Evolutionary conservation across 1,139 yeast genomes (phyloP), one percentile per base, ranked within the genome.

Genomic region (Geotrichum citri-aurantii): DNA sequence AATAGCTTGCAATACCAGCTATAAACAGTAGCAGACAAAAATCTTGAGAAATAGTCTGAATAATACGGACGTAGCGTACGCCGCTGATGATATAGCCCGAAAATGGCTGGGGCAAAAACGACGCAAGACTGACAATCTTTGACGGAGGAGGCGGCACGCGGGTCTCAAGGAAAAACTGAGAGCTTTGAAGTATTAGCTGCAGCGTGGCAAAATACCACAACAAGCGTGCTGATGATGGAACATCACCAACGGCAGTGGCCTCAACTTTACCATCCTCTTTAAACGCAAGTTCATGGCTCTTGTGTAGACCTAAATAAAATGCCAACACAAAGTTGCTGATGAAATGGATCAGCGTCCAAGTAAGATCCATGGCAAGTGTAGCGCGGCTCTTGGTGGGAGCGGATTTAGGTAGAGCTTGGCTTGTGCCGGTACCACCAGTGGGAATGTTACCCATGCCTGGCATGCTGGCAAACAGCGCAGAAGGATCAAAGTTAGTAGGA

Each of bases 111-210:
- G 76, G 76, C 44, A 72, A 62, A 59, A 69, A 66, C 3, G 67
- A 64, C 3, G 69, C 71, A 42, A 68, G 44, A 7, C 64, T 62
- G 14, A 66, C 64, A 33, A 68, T 61, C 42, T 65, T 60, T 21
- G 71, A 63, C 24, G 65, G 65, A 40, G 67, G 61, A 11, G 70
- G 68, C 1, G 69, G 67, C 11, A 65, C 63, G 50, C 67, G 69
- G 48, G 65, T 65, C 49, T 75, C 77, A 14, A 70, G 52, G 17
- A 72, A 51, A 54, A 69, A 65, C 51, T 74, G 66, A n/a, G 71
- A 55, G n/a, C 71, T 63, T 24, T 70, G 69, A 52, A 75, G 63
- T 8, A 65, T 61, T 17, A 70, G 61, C 61, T 75, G 71, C 11
- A 66, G 58, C 6, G 73, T 67, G 54, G 69, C 63, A 60, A 75